Percentiles rank a stretch among this genome's conserved stretches.
Evolutionary conservation across 2,329 filamentous ascomycete genomes (phyloP).

Genomic region (Rhynchosporium secalis): DNA sequence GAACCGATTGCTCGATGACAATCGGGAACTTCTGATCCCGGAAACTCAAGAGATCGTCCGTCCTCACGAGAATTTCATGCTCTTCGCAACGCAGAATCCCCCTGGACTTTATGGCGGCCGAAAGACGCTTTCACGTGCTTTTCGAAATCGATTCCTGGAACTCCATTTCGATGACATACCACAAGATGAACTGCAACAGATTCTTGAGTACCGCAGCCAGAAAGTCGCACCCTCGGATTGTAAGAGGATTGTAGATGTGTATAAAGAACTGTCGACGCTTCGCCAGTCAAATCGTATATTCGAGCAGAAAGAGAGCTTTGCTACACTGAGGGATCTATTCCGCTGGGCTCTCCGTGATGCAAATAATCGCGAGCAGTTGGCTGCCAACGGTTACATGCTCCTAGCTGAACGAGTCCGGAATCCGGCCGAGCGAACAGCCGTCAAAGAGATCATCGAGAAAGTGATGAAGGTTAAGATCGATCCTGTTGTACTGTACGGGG

Average conservation of each 20-base stretch:
- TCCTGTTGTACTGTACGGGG: conserved; percentile 69
- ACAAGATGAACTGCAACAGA: conserved; percentile 87
- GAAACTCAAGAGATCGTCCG: conserved; percentile 94
- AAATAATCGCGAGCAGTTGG: conserved; percentile 84
- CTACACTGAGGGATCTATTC: conserved; percentile 92
- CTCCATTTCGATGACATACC: conserved; percentile 98
- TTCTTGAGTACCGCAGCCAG: conserved; percentile 83
- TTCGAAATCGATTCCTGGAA: conserved; percentile 95
- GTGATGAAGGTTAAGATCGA: conserved; percentile 87
- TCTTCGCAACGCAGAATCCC: conserved; percentile 97
- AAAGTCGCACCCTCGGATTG: conserved; percentile 90
- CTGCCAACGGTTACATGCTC: conserved; percentile 92
- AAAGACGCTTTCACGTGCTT: conserved; percentile 89
- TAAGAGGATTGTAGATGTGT: conserved; percentile 85
- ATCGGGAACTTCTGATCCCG: conserved; percentile 90
- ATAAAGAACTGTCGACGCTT: conserved; percentile 85
- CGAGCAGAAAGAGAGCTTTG: conserved; percentile 96
- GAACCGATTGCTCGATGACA: conserved; percentile 94
- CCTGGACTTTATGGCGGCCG: conserved; percentile 92
- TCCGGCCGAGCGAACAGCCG: conserved; percentile 76
- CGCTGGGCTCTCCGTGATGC: conserved; percentile 87
- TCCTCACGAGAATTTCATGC: conserved; percentile 92
- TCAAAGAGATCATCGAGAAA: conserved; percentile 85
- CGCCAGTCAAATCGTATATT: conserved; percentile 90
- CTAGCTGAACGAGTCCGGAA: conserved; percentile 94